Evolutionary conservation across 371 early-diverging fungal species (phyloP).

Genomic region (Smittium culicis): DNA sequence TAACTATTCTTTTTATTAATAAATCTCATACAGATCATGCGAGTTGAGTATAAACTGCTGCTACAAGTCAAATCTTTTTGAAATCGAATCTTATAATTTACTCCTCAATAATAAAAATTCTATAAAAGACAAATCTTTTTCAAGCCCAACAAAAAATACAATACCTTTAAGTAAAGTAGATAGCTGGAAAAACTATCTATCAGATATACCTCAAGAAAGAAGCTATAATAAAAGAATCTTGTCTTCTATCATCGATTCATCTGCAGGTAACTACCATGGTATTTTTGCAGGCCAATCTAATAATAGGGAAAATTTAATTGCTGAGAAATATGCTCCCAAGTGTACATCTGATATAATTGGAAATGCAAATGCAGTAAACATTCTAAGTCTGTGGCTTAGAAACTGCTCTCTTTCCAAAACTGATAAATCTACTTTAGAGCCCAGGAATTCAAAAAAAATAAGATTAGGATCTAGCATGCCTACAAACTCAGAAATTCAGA

Average conservation of each 20-base stretch:
- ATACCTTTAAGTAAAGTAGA: not conserved
- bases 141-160: not conserved
- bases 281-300: not conserved
- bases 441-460: no score
- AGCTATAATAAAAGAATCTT: not conserved
- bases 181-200: not conserved
- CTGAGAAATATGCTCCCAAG: constrained; percentile 8
- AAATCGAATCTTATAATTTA: not conserved
- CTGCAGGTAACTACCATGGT: not conserved
- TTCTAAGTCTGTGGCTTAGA: constrained; percentile 7
- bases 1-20: no score
- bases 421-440: no score
- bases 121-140: not conserved
- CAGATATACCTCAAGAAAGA: not conserved
- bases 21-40: no score
- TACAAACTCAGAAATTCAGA: no score
- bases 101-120: not conserved
- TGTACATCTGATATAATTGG: constrained; percentile 1
- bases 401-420: no score
- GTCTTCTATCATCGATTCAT: not conserved
- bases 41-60: no score
- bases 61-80: no score
- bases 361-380: not conserved
- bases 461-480: no score
- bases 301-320: not conserved